These are phyloP conservation scores for Bonia amplexicaulis DNA, from an alignment of 176 grass and related monocot genomes.

Conservation along the genomic window DNA sequence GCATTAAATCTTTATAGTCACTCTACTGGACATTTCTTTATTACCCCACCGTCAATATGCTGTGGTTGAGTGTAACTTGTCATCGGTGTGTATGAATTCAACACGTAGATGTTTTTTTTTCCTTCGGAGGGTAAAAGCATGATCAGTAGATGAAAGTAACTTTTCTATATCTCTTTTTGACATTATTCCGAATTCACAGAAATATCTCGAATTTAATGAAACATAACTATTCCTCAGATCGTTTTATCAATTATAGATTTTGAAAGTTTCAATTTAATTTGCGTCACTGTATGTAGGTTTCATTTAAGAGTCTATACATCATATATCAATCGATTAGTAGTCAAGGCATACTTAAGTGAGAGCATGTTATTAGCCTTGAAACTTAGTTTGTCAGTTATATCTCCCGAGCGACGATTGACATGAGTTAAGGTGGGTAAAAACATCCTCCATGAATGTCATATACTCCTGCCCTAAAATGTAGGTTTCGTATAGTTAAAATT, in stretches of 20 bases:
- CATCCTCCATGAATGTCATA: neutral
- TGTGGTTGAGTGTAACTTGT: constrained; percentile 2
- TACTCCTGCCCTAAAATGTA: too few relatives aligned
- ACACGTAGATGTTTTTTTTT: neutral
- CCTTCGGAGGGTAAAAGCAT: neutral
- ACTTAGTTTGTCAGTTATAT: neutral
- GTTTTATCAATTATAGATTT: neutral
- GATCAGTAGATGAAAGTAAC: neutral
- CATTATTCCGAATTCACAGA: neutral
- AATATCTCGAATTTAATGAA: neutral
- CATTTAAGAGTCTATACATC: neutral
- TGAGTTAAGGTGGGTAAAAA: neutral
- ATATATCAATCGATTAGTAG: neutral
- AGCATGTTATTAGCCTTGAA: neutral
- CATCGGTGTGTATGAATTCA: neutral
- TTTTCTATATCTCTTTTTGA: neutral
- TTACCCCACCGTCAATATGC: neutral
- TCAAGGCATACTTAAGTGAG: neutral
- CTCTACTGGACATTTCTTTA: neutral
- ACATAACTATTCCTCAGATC: neutral
- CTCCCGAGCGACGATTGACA: neutral
- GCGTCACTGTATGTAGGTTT: neutral
- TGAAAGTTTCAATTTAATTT: neutral
- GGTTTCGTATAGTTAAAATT: too few relatives aligned
- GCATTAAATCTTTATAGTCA: constrained; percentile 31